Conservation (phyloP, 2,329 filamentous ascomycete genomes). For the Blastomyces percursus region DNA sequence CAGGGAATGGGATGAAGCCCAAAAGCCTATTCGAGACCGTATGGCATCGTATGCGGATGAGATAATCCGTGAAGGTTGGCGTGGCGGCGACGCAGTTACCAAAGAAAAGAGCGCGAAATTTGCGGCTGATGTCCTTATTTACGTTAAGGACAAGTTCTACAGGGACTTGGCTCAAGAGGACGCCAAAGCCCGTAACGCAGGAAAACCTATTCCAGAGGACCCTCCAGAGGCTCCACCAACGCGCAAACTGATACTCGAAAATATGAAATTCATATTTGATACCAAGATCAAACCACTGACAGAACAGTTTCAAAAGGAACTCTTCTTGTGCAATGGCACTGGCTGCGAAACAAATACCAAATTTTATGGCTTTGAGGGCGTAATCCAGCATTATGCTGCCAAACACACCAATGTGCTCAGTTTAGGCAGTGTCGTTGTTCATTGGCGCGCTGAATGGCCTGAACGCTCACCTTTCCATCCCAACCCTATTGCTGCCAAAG, state of each 20-base stretch:
- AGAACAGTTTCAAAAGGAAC: constrained; percentile 54
- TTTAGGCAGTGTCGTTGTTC: constrained; percentile 58
- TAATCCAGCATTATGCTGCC: constrained; percentile 72
- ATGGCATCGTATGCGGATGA: constrained; percentile 60
- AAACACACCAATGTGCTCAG: constrained; percentile 66
- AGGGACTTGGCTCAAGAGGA: constrained; percentile 46
- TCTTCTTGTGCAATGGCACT: constrained; percentile 59
- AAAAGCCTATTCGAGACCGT: constrained; percentile 54
- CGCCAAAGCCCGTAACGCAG: constrained; percentile 37
- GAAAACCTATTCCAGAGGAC: constrained; percentile 38
- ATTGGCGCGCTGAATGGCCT: constrained; percentile 76
- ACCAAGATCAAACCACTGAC: constrained; percentile 61
- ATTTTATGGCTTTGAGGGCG: constrained; percentile 63
- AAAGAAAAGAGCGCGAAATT: constrained; percentile 56
- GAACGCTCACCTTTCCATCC: constrained; percentile 60
- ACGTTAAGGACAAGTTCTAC: constrained; percentile 58
- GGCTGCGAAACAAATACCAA: constrained; percentile 52
- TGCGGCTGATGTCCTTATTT: constrained; percentile 58
- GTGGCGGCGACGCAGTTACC: constrained; percentile 50
- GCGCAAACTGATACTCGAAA: constrained; percentile 60
- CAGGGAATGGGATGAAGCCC: constrained; percentile 59
- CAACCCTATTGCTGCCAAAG: constrained; percentile 41
- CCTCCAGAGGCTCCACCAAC: constrained; percentile 45
- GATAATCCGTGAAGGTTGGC: constrained; percentile 56
- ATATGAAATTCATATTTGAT: constrained; percentile 80